These are phyloP conservation scores for Nemania sp. DNA, from an alignment of 2,329 filamentous ascomycete species.

Conservation along the genomic window DNA sequence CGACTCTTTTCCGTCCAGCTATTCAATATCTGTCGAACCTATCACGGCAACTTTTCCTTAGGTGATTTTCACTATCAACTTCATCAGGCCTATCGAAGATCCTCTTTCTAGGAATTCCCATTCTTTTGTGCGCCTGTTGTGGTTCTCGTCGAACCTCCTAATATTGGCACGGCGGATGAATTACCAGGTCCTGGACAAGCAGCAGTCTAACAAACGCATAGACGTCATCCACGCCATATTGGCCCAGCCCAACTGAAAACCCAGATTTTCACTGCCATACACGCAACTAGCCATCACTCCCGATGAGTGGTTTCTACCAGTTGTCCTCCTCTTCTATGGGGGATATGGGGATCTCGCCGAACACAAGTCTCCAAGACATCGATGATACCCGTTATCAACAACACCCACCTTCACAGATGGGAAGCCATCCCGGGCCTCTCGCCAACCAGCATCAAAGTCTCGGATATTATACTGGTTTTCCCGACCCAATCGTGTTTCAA, in stretches of 20 bases:
- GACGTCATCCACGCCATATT: slow-evolving; percentile 3
- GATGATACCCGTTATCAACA: slow-evolving; percentile 48
- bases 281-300: slow-evolving; percentile 25
- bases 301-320: slow-evolving; percentile 62
- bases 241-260: background rate
- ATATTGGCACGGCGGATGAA: slow-evolving; percentile 6
- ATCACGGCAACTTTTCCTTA: slow-evolving; percentile 5
- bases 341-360: slow-evolving; percentile 46
- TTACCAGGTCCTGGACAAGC: background rate
- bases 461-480: slow-evolving; percentile 55
- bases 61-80: slow-evolving; percentile 1
- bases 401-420: slow-evolving; percentile 41
- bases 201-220: slow-evolving; percentile 15
- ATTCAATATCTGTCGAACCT: slow-evolving; percentile 8
- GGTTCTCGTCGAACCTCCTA: background rate
- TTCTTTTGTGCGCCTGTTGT: background rate
- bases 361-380: slow-evolving; percentile 47
- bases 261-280: slow-evolving; percentile 6
- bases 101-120: background rate
- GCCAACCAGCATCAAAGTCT: slow-evolving; percentile 52
- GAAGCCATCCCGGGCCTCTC: slow-evolving; percentile 41
- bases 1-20: slow-evolving; percentile 16
- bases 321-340: slow-evolving; percentile 59
- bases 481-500: slow-evolving; percentile 55
- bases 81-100: background rate